These are phyloP conservation scores for Neurospora sp. DNA, from an alignment of 495 filamentous ascomycete genomes.

Conservation along the genomic window DNA sequence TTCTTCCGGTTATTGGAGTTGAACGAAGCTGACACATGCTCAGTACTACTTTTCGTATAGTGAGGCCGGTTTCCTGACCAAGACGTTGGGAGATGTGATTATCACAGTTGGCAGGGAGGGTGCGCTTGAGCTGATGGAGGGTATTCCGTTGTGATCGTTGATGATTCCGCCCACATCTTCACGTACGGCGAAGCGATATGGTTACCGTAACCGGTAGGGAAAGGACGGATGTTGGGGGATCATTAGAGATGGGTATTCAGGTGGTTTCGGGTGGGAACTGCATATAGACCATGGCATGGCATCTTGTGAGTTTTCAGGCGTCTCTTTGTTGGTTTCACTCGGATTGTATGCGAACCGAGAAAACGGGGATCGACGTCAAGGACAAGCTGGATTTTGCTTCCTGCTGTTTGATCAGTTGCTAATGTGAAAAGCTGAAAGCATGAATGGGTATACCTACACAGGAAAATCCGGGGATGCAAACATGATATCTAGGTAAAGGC, in stretches of 20 bases:
- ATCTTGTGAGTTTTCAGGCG: no score
- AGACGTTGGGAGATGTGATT: constrained; percentile 61
- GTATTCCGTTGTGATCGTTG: constrained; percentile 33
- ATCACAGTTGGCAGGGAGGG: constrained; percentile 58
- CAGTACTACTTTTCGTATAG: constrained; percentile 67
- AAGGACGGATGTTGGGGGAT: background rate
- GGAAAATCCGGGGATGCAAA: no score
- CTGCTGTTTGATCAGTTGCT: no score
- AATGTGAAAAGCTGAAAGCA: no score
- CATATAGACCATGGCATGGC: background rate
- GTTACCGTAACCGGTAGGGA: background rate
- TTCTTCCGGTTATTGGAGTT: background rate
- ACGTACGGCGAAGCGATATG: background rate
- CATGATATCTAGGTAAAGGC: no score
- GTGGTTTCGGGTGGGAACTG: background rate
- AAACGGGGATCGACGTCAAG: no score
- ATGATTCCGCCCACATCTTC: background rate
- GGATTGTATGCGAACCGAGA: no score
- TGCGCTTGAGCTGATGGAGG: constrained; percentile 55
- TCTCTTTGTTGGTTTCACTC: no score
- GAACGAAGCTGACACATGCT: constrained; percentile 1
- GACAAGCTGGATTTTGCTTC: no score
- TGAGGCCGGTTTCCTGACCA: constrained; percentile 60
- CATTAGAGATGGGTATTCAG: no score
- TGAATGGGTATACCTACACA: no score